Evolutionary conservation across 2,329 filamentous ascomycete genomes (phyloP), one percentile per base, ranked within the genome.

Genomic region (Thelonectria discophora): DNA sequence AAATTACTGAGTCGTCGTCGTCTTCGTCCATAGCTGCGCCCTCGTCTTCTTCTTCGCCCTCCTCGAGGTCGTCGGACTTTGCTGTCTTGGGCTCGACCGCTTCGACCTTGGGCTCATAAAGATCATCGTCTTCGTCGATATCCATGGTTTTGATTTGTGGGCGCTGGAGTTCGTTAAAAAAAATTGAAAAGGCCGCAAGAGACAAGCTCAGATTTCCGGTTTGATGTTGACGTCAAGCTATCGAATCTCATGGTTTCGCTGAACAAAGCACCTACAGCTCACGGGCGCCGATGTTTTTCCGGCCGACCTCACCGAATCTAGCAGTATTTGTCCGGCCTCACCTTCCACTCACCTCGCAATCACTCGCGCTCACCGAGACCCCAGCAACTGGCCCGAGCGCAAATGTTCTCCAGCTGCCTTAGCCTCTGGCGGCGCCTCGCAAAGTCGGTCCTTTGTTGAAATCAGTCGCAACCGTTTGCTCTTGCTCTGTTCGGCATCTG

Each of bases 71-170:
- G 43, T 86, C 86, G 52, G 81, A 75, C 32, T 79, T 80, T 10
- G 73, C 66, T 62, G 68, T 73, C 66, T 73, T 72, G 17, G 73
- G 71, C 9, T 74, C 69, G 13, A 69, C 64, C 10, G 65, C 67
- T 57, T 81, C 73, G 18, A 73, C 70, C 51, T 78, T 78, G 40
- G 82, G 79, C 74, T 88, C 86, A 72, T 90, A 90, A 70, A 90
- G 87, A 75, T 90, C 87, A 66, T 89, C 87, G 52, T 89, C 87
- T 66, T 89, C 87, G 75, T 90, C 87, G 60, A 89, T 84, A 72
- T 90, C 87, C 86, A 90, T 89, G 20, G 65, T 81, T 72, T 59
- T 63, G 60, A 64, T 69, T 30, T 30, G 6, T 30, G 5, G 27
- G 17, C 18, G 24, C 47, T 6, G 13, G 43, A 20, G 7, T 30